Base-by-base conservation (phyloP, 768 basidiomycete species). In the Tremella yokohamensis region DNA sequence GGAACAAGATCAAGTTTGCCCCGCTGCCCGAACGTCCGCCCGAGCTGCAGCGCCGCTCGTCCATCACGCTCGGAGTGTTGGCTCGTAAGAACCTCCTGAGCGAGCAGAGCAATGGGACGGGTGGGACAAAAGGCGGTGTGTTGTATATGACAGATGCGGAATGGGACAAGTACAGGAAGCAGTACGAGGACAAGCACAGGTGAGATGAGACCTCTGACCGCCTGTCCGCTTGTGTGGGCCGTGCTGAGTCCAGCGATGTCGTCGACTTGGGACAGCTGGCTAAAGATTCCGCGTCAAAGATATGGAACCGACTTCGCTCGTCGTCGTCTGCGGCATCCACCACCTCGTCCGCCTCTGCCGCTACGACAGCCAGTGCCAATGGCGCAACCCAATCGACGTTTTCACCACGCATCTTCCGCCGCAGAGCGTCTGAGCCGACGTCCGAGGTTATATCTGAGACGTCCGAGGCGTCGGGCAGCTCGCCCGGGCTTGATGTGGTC, bases 31-130 rank as follows among this genome's bases (percentile, higher is more conserved):
- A 58, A 13, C 63, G 68, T 11, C 69, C 72, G 4, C 63, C 65
- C 16, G 69, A 68, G 40, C 38, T 76, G n/a, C 61, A 68, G 52
- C 24, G 74, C 44, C 56, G 68, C 42, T 64, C 60, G 13, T 64
- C 61, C 39, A 76, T 76, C 47, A 65, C 72, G 1, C 59, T 76
- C 3, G 74, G 74, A 26, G 70, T 76, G 6, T 64, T 69, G 4
- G 66, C 67, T 12, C 22, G 74, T n/a, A 69, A 64, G 42, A 62
- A 68, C 29, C 56, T 76, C 40, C 47, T 76, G 47, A 57, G 57
- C 13, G 69, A 68, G 15, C 49, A 57, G 38, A 18, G n/a, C 22
- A 52, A 57, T 7, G 29, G 29, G 29, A 34, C 29, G 29, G 29
- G 29, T 11, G 61, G 57, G 2, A 16, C 40, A 1, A 34, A 18